These are phyloP conservation scores for Zea luxurians DNA, from an alignment of 176 grass and related monocot genomes.

Conservation along the genomic window DNA sequence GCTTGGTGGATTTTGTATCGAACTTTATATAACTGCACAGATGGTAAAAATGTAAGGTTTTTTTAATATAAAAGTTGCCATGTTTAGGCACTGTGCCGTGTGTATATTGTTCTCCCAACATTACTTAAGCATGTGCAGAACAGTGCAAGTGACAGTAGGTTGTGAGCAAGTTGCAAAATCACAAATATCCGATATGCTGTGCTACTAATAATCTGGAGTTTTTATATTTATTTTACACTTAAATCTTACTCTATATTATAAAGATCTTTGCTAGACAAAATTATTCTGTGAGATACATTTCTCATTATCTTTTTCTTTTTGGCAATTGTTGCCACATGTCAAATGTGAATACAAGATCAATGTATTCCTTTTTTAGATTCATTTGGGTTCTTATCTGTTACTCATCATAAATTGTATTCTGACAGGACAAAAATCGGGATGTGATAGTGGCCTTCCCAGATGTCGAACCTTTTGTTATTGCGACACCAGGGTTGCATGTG, in stretches of 20 bases:
- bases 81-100: background rate
- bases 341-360: background rate
- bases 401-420: constrained; percentile 30
- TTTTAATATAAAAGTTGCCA: constrained; percentile 8
- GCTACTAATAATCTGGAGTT: background rate
- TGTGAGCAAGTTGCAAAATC: constrained; percentile 15
- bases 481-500: constrained; percentile 38
- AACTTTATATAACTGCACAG: constrained; percentile 86
- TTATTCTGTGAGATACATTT: background rate
- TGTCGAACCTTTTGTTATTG: constrained; percentile 74
- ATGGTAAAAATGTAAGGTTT: constrained; percentile 71
- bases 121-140: background rate
- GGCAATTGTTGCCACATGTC: background rate
- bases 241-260: background rate
- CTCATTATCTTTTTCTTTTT: background rate
- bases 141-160: background rate
- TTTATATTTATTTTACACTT: background rate
- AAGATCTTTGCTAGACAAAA: constrained; percentile 5
- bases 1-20: constrained; percentile 76
- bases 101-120: background rate
- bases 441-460: constrained; percentile 88
- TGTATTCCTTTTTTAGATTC: constrained; percentile 9
- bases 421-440: constrained; percentile 86
- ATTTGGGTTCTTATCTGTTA: constrained; percentile 13
- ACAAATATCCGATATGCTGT: background rate